Percentiles rank a stretch among this genome's conserved stretches.
These are phyloP conservation scores for Glaciozyma martinii DNA, from an alignment of 768 basidiomycete species.

Conservation along the genomic window DNA sequence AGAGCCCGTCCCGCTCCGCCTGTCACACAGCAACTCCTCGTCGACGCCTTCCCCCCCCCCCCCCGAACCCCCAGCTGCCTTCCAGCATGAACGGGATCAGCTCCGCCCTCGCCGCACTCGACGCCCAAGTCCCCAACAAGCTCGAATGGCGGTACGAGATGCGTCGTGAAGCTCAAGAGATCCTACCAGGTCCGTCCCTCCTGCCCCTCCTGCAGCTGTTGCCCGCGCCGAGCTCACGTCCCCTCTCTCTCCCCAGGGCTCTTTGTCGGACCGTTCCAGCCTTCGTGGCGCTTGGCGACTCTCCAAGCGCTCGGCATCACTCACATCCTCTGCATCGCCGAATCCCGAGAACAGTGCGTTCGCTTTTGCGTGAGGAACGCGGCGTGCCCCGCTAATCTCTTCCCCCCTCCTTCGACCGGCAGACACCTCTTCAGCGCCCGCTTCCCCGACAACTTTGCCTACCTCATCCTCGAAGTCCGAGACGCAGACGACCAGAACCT, in stretches of 20 bases:
- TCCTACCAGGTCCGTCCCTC: slow-evolving; percentile 37
- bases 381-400: background rate
- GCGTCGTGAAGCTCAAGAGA: slow-evolving; percentile 90
- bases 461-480: slow-evolving; percentile 74
- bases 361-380: no score
- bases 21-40: no score
- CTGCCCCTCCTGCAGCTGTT: background rate
- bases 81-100: slow-evolving; percentile 1
- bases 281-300: slow-evolving; percentile 68
- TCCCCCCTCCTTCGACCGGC: background rate
- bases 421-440: slow-evolving; percentile 73
- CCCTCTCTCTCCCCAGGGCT: slow-evolving; percentile 53
- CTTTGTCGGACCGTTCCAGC: slow-evolving; percentile 75
- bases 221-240: background rate
- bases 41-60: background rate
- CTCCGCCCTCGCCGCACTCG: slow-evolving; percentile 13
- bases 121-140: slow-evolving; percentile 19
- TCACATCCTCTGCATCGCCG: slow-evolving; percentile 56
- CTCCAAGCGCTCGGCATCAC: slow-evolving; percentile 61
- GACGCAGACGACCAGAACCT: slow-evolving; percentile 93
- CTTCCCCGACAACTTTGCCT: slow-evolving; percentile 67
- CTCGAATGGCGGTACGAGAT: slow-evolving; percentile 67
- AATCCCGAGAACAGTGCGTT: slow-evolving; percentile 28
- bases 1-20: no score
- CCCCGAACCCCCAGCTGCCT: background rate